Percentiles rank a stretch among this genome's conserved stretches.
Evolutionary conservation across 2,329 filamentous ascomycete species (phyloP).

Genomic region (Scedosporium aurantiacum): DNA sequence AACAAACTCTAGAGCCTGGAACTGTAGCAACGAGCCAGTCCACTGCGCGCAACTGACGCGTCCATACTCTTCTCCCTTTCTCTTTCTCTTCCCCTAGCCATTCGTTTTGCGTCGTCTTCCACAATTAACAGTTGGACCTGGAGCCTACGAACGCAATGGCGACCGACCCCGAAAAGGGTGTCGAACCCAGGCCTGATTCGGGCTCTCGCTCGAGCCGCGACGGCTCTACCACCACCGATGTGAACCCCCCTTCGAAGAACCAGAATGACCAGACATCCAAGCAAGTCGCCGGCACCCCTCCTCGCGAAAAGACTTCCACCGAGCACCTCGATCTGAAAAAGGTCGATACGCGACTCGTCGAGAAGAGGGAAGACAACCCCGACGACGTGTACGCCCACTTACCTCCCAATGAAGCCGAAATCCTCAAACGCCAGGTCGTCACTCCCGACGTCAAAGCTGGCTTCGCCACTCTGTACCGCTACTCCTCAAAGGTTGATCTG

Average conservation of each 20-base stretch:
- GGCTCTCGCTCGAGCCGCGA: not conserved
- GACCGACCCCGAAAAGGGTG: slow-evolving; percentile 5
- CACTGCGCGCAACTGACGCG: not conserved
- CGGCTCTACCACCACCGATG: not conserved
- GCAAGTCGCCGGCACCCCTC: not conserved
- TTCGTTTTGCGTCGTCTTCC: not conserved
- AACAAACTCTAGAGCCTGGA: not conserved
- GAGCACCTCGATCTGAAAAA: slow-evolving; percentile 23
- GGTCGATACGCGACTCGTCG: slow-evolving; percentile 29
- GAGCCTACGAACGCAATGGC: not conserved
- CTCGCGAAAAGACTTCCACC: slow-evolving; percentile 8
- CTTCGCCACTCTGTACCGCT: slow-evolving; percentile 57
- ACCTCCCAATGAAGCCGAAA: slow-evolving; percentile 50
- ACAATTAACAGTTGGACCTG: too few species aligned
- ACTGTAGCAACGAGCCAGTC: not conserved
- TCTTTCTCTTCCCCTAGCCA: not conserved
- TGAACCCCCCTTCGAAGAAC: not conserved
- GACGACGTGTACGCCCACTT: slow-evolving; percentile 49
- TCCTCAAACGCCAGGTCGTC: slow-evolving; percentile 58
- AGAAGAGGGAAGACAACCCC: slow-evolving; percentile 21
- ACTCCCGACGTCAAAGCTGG: slow-evolving; percentile 53
- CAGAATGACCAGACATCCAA: not conserved
- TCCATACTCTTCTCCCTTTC: not conserved
- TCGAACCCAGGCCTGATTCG: not conserved
- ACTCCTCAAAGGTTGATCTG: slow-evolving; percentile 54